These are phyloP conservation scores for Yamadazyma kanchanaburiensis DNA, from an alignment of 1,139 yeast genomes.

Conservation along the genomic window DNA sequence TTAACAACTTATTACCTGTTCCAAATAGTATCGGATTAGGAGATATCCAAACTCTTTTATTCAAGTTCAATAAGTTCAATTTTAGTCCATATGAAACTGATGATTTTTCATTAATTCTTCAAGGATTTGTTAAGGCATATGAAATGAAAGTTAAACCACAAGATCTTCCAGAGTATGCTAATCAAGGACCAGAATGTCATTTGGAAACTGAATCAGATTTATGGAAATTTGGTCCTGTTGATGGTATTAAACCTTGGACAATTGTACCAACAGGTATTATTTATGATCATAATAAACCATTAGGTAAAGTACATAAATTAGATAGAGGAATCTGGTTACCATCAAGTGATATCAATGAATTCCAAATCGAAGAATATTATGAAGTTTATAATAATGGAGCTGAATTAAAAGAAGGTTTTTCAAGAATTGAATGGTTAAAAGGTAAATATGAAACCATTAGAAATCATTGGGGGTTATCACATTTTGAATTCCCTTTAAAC, in stretches of 20 bases:
- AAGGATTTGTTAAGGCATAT: conserved; percentile 47
- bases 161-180: conserved; percentile 11
- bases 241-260: conserved; percentile 43
- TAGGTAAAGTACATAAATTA: conserved; percentile 56
- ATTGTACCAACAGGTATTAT: conserved; percentile 50
- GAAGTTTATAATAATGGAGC: conserved; percentile 80
- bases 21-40: conserved; percentile 62
- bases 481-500: conserved; percentile 54
- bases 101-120: conserved; percentile 46
- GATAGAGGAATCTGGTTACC: conserved; percentile 76
- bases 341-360: conserved; percentile 35
- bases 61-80: conserved; percentile 55
- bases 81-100: conserved; percentile 62
- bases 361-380: conserved; percentile 76
- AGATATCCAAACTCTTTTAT: conserved; percentile 60
- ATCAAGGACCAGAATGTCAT: conserved; percentile 23
- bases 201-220: conserved; percentile 36
- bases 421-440: conserved; percentile 73
- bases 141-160: conserved; percentile 36
- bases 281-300: conserved; percentile 66
- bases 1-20: conserved; percentile 50
- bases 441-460: conserved; percentile 42
- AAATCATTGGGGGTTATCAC: conserved; percentile 49
- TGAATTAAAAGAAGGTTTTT: conserved; percentile 61
- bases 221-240: conserved; percentile 56